A percentile compares a stretch with the other conserved stretches of the same genome.
Conservation (phyloP, 768 basidiomycete species). For the Tricholoma flavovirens region DNA sequence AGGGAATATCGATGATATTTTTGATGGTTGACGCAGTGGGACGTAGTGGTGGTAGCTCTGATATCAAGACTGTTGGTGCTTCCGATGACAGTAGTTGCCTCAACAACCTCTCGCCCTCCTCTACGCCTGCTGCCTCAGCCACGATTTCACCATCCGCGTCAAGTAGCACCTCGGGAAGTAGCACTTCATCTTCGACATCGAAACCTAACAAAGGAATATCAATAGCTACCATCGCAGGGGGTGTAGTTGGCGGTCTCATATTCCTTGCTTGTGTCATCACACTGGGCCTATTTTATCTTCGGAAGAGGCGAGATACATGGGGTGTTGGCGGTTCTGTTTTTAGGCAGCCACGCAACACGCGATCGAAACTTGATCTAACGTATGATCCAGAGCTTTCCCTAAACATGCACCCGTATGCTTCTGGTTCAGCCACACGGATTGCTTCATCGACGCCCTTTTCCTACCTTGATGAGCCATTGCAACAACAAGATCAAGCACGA, state of each 20-base stretch:
- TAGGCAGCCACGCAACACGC: slow-evolving; percentile 17
- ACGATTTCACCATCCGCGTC: slow-evolving; percentile 13
- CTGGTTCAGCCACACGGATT: slow-evolving; percentile 12
- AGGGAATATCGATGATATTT: slow-evolving; percentile 56
- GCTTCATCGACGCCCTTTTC: slow-evolving; percentile 12
- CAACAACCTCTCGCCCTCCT: slow-evolving; percentile 45
- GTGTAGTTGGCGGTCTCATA: slow-evolving; percentile 47
- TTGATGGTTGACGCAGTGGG: slow-evolving; percentile 46
- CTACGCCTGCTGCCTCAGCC: slow-evolving; percentile 26
- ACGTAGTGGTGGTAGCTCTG: slow-evolving; percentile 55
- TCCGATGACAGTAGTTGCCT: slow-evolving; percentile 50
- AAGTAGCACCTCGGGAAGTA: slow-evolving; percentile 14
- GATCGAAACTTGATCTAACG: slow-evolving; percentile 35
- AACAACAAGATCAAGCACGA: slow-evolving; percentile 11
- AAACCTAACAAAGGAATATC: slow-evolving; percentile 20
- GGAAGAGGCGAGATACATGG: slow-evolving; percentile 23
- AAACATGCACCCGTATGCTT: slow-evolving; percentile 26
- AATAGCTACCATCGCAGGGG: slow-evolving; percentile 44
- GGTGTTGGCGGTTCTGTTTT: slow-evolving; percentile 11
- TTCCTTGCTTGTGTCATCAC: slow-evolving; percentile 48
- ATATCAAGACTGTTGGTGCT: slow-evolving; percentile 39
- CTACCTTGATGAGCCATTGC: slow-evolving; percentile 21
- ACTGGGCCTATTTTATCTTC: slow-evolving; percentile 47
- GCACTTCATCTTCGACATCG: slow-evolving; percentile 14
- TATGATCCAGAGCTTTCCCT: slow-evolving; percentile 23